Conservation (phyloP, 352 stramenopile genomes). For the Globisporangium alternatum region DNA sequence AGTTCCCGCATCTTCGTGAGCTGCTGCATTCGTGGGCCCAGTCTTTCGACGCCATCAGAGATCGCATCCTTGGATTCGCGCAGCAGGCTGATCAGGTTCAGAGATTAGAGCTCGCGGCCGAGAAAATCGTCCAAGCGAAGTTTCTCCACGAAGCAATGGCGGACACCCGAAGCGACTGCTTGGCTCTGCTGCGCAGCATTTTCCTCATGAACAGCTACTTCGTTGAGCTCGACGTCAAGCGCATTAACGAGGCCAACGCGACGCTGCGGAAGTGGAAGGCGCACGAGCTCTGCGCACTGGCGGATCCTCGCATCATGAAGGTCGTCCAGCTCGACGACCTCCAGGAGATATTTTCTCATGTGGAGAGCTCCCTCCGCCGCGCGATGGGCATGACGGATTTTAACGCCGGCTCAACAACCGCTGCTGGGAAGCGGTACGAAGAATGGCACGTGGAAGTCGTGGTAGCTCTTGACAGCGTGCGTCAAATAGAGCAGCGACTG, state of each 20-base stretch:
- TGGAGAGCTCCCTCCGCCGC: constrained; percentile 32
- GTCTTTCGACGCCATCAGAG: constrained; percentile 29
- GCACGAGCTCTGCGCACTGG: constrained; percentile 32
- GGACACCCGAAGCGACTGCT: constrained; percentile 37
- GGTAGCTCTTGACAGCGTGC: constrained; percentile 28
- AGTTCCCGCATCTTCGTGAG: constrained; percentile 37
- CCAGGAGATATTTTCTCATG: constrained; percentile 26
- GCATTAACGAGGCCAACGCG: constrained; percentile 38
- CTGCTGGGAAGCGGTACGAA: constrained; percentile 39
- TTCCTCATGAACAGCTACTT: constrained; percentile 61
- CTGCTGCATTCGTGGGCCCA: constrained; percentile 28
- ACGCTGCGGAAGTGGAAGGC: constrained; percentile 32
- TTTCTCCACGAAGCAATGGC: constrained; percentile 43
- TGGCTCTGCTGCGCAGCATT: constrained; percentile 40
- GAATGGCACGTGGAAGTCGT: constrained; percentile 44
- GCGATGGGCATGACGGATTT: constrained; percentile 55
- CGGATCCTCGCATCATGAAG: constrained; percentile 36
- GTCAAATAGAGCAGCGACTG: constrained; percentile 30
- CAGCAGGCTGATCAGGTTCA: constrained; percentile 30
- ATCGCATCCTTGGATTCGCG: constrained; percentile 32
- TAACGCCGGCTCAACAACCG: constrained; percentile 25
- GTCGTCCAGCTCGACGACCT: constrained; percentile 39
- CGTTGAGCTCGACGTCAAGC: constrained; percentile 45
- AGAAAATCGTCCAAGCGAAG: constrained; percentile 27
- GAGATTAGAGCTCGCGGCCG: constrained; percentile 24